Percentiles rank a stretch among this genome's conserved stretches.
Conservation (phyloP, 768 basidiomycete genomes). For the Harrya chromipes region DNA sequence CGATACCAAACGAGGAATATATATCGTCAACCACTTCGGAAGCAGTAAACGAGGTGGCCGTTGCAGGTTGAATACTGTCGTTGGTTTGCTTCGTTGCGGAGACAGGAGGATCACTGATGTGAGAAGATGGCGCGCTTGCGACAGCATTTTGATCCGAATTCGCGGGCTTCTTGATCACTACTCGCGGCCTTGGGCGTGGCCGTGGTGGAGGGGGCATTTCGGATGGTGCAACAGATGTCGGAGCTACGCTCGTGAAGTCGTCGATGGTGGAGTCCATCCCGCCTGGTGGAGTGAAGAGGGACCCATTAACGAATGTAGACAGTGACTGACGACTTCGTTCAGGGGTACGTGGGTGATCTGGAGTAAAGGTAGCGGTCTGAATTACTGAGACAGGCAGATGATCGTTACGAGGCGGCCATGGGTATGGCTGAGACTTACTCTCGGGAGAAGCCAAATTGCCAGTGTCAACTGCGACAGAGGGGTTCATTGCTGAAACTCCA, state of each 20-base stretch:
- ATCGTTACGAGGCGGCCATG: background rate
- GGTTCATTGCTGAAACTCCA: background rate
- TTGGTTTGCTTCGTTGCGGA: constrained; percentile 8
- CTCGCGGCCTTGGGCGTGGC: constrained; percentile 34
- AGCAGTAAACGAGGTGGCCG: constrained; percentile 6
- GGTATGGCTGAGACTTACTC: constrained; percentile 7
- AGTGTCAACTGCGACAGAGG: background rate
- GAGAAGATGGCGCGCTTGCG: constrained; percentile 16
- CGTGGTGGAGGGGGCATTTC: constrained; percentile 8
- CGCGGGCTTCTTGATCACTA: constrained; percentile 19
- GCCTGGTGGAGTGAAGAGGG: constrained; percentile 30
- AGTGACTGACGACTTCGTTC: constrained; percentile 5
- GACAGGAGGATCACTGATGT: constrained; percentile 19
- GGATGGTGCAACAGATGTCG: constrained; percentile 1
- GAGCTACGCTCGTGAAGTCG: constrained; percentile 14
- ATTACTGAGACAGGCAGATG: constrained; percentile 14
- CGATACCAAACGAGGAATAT: constrained; percentile 38
- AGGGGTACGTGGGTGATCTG: constrained; percentile 14
- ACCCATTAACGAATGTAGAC: constrained; percentile 4
- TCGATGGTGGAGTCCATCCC: constrained; percentile 9
- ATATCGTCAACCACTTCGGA: constrained; percentile 14
- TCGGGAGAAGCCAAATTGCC: background rate
- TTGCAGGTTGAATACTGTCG: constrained; percentile 23
- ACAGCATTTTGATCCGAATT: background rate
- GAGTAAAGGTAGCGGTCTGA: constrained; percentile 18